phyloP scores from a whole-genome alignment of 1,284 basidiomycete species.

The Sporisorium graminicola region DNA sequence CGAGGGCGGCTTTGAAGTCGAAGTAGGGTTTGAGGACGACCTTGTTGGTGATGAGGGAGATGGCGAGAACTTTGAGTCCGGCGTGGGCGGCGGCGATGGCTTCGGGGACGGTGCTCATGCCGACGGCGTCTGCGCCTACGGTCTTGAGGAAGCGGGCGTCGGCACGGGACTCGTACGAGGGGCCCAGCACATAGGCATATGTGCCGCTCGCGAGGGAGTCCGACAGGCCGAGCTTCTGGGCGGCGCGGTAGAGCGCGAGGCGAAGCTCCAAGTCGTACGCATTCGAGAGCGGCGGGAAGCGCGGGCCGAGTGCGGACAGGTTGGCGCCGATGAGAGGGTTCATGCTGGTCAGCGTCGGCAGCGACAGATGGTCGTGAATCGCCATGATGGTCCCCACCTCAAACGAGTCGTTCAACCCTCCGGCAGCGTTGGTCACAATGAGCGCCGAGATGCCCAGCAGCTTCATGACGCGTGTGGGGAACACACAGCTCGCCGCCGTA shows the following conservation, averaged over 20 bases:
- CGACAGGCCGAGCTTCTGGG: slow-evolving; percentile 73
- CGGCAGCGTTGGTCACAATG: slow-evolving; percentile 87
- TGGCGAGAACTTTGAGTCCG: slow-evolving; percentile 78
- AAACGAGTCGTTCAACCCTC: slow-evolving; percentile 79
- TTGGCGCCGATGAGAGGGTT: slow-evolving; percentile 77
- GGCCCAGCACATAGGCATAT: slow-evolving; percentile 84
- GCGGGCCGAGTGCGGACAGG: slow-evolving; percentile 68
- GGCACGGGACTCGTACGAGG: slow-evolving; percentile 81
- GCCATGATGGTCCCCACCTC: slow-evolving; percentile 86
- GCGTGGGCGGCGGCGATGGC: slow-evolving; percentile 82
- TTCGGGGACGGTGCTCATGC: slow-evolving; percentile 91
- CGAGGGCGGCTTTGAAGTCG: slow-evolving; percentile 80
- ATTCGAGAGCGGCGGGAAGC: slow-evolving; percentile 83
- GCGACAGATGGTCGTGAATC: slow-evolving; percentile 82
- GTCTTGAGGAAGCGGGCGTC: slow-evolving; percentile 50
- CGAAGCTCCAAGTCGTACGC: slow-evolving; percentile 81
- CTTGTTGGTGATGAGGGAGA: slow-evolving; percentile 84
- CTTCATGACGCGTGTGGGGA: slow-evolving; percentile 82
- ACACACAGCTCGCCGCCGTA: slow-evolving; percentile 73
- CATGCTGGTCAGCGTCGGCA: slow-evolving; percentile 79
- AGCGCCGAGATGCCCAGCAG: slow-evolving; percentile 79
- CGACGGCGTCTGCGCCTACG: slow-evolving; percentile 77
- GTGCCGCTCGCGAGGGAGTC: slow-evolving; percentile 72
- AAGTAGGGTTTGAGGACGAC: slow-evolving; percentile 80
- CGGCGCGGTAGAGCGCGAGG: slow-evolving; percentile 78